Base-by-base conservation (phyloP, 2,329 filamentous ascomycete species). In the Penicillium palitans region DNA sequence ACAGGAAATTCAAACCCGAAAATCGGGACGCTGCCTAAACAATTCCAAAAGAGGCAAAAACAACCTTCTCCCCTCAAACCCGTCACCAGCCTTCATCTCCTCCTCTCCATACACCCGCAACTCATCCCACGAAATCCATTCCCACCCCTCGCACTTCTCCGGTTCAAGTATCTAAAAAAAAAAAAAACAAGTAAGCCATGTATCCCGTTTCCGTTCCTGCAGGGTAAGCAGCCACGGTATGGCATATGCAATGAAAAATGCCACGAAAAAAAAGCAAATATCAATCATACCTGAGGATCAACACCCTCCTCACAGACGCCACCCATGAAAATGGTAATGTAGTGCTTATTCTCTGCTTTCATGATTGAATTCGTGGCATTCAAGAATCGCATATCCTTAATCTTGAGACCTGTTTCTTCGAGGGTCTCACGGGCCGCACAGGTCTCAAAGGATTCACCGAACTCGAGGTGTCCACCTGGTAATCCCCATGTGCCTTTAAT, bases 391-490 rank as follows among this genome's bases (percentile, higher is more conserved):
- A 83, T 49, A 7, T 81, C 78, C 1, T 72, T 76, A 1, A 91
- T 78, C 0, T 73, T 66, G 0, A 91, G 78, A 0, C 83, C 87
- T 0, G 90, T 91, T 68, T 93, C 90, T 70, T 93, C 90, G 0
- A 84, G 69, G 0, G 84, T 79, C 73, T 93, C 90, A 4, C 90
- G 82, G 47, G 76, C 80, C 0, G 89, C 88, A 58, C 89, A 91
- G 0, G 74, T 71, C 21, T 85, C 78, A 33, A 85, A 80, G 2
- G 79, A 79, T 70, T 93, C 90, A 61, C 83, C 83, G 57, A 84
- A 83, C 60, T 93, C 90, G 17, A 93, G 81, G 66, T 93, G 89
- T 0, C 90, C 90, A 24, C 90, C 90, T 0, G 90, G 89, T 15
- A 91, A 82, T 50, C 86, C 87, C 75, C 83, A 85, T 0, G 83